phyloP scores from a whole-genome alignment of 2,329 filamentous ascomycete species.

The Bretziella fagacearum region DNA sequence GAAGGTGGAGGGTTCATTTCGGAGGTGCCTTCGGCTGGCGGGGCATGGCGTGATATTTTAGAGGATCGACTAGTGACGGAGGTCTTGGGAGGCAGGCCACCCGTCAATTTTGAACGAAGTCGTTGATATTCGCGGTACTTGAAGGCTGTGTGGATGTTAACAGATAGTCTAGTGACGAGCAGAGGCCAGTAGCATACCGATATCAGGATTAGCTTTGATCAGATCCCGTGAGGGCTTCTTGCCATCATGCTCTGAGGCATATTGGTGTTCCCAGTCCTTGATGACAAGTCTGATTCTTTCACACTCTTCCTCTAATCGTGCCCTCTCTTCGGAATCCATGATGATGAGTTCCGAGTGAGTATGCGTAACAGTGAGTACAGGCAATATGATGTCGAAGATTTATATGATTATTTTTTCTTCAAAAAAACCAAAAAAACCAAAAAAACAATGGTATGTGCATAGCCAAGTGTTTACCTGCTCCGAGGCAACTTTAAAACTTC shows the following conservation, averaged over 20 bases:
- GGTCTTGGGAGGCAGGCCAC: too few species aligned
- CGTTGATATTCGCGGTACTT: conserved; percentile 67
- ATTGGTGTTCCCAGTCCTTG: conserved; percentile 58
- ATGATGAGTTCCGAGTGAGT: too few species aligned
- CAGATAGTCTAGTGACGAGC: background rate
- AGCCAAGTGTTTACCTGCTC: too few species aligned
- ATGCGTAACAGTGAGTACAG: too few species aligned
- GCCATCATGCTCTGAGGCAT: conserved; percentile 43
- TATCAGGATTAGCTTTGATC: conserved; percentile 55
- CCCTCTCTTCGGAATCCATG: too few species aligned
- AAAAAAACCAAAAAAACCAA: too few species aligned
- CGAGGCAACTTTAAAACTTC: too few species aligned
- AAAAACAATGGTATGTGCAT: too few species aligned
- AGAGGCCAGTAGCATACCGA: conserved; percentile 36
- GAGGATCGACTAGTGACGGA: too few species aligned
- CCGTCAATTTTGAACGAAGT: conserved; percentile 22
- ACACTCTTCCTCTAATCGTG: conserved; percentile 32
- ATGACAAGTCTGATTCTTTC: conserved; percentile 47
- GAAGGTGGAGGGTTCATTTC: conserved; percentile 23
- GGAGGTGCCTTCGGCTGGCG: too few species aligned
- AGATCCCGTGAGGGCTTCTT: conserved; percentile 56
- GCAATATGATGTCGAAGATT: too few species aligned
- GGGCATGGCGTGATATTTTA: background rate
- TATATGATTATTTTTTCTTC: too few species aligned
- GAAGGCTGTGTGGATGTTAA: conserved; percentile 28